Base-by-base conservation (phyloP, 2,329 filamentous ascomycete genomes). In the Monilinia vaccinii-corymbosi region DNA sequence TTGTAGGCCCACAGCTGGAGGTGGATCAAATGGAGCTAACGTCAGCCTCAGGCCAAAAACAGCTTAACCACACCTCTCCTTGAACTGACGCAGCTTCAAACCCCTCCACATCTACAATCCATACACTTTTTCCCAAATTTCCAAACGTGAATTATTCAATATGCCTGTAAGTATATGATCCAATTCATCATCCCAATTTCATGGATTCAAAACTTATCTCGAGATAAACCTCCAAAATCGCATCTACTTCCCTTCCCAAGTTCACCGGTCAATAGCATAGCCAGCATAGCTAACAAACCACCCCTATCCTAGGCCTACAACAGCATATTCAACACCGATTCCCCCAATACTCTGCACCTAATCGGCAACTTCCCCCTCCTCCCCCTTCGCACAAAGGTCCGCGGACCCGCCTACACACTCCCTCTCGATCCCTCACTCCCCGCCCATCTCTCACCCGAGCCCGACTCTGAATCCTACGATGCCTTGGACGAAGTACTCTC, bases 301-400 rank as follows among this genome's bases (percentile, higher is more conserved):
- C 65, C 25, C 65, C 25, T 13, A 8, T 58, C 60, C 58, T 68
- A 96, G 91, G 93, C 93, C 77, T 97, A 97, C 82, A 95, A 97
- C 82, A 96, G 90, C 75, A 89, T 96, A 81, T 97, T 97, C 85
- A 87, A 87, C 84, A 86, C 75, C 78, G 93, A 84, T 83, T 91
- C 82, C 79, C 87, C 67, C 23, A 79, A 79, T 45, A 38, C 40
- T 32, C 46, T 51, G 23, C 79, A 78, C 60, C 76, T 81, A 67
- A 77, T 86, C 80, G 91, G 93, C 74, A 97, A 97, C 83, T 92
- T 97, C 73, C 92, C 93, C 25, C 85, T 97, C 68, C 87, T 97
- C 57, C 93, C 94, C 1, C 87, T 99, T 59, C 92, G 94, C 71
- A 97, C 94, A 71, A 90, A 91, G 75, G 95, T 91, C 65, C 89